Percentiles rank a stretch among this genome's conserved stretches.
Conservation (phyloP, 148 eudicot species). For the Fallopia convolvulus region DNA sequence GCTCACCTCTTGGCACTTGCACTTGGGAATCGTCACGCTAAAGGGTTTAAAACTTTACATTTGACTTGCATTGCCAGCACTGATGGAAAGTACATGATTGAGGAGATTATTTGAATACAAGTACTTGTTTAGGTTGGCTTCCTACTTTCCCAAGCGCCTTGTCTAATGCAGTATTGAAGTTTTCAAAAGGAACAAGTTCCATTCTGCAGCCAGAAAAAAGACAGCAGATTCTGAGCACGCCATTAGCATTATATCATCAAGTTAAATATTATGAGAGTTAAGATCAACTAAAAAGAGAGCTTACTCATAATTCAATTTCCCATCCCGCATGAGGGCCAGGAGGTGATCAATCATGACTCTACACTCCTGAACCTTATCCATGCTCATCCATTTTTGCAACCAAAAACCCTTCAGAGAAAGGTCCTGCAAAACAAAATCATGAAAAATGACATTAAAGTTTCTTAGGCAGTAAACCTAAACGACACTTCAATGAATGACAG, state of each 20-base stretch:
- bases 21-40: neutral
- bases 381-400: slow-evolving; percentile 79
- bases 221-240: neutral
- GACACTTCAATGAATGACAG: slow-evolving; percentile 8
- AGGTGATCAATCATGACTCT: slow-evolving; percentile 71
- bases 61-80: neutral
- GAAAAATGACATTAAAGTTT: neutral
- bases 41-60: neutral
- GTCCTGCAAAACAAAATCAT: slow-evolving; percentile 34
- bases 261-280: neutral
- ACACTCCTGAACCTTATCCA: slow-evolving; percentile 61
- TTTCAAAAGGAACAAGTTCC: slow-evolving; percentile 50
- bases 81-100: neutral
- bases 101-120: slow-evolving; percentile 27
- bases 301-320: slow-evolving; percentile 77
- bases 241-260: neutral
- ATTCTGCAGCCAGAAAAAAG: slow-evolving; percentile 31
- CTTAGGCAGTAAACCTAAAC: neutral
- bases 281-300: slow-evolving; percentile 13
- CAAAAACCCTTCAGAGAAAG: slow-evolving; percentile 85
- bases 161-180: slow-evolving; percentile 42
- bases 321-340: slow-evolving; percentile 48
- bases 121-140: slow-evolving; percentile 57
- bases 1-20: too few relatives aligned
- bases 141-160: slow-evolving; percentile 58